A percentile compares a stretch with the other conserved stretches of the same genome.
phyloP scores from a whole-genome alignment of 768 basidiomycete species.

The Cystobasidium onofrii region DNA sequence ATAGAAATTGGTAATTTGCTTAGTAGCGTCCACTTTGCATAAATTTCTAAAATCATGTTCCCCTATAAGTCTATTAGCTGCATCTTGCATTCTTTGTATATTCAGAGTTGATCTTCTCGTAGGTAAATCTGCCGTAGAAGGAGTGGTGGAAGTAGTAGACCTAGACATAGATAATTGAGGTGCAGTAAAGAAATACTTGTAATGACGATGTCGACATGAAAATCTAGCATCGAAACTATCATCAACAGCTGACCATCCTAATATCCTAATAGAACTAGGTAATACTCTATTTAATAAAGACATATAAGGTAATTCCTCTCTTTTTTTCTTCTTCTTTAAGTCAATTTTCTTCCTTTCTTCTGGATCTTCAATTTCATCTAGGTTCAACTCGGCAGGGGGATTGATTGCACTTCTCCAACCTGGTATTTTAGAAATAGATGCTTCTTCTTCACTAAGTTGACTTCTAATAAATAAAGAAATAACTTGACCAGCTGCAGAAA shows the following conservation, averaged over 20 bases:
- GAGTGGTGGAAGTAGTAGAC: not conserved
- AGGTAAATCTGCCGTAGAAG: not conserved
- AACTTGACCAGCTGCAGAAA: conserved; percentile 89
- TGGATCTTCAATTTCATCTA: not conserved
- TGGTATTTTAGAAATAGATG: not conserved
- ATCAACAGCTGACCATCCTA: conserved; percentile 87
- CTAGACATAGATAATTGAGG: conserved; percentile 4
- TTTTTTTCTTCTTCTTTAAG: not conserved
- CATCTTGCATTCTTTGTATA: conserved; percentile 65
- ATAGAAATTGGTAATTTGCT: conserved; percentile 74
- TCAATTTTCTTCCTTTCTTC: not conserved
- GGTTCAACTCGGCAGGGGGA: not conserved
- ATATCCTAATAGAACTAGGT: conserved; percentile 76
- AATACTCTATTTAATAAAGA: conserved; percentile 75
- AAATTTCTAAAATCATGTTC: conserved; percentile 93
- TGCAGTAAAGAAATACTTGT: conserved; percentile 92
- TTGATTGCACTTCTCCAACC: not conserved
- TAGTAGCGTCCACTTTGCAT: conserved; percentile 82
- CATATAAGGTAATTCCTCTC: conserved; percentile 63
- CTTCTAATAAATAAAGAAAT: conserved; percentile 84
- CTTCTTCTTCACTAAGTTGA: conserved; percentile 46
- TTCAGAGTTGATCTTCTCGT: conserved; percentile 50
- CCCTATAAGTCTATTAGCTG: conserved; percentile 64
- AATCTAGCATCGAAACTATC: conserved; percentile 76
- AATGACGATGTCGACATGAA: conserved; percentile 77